phyloP scores from a whole-genome alignment of 1,284 basidiomycete genomes.

The Thecaphora thlaspeos region DNA sequence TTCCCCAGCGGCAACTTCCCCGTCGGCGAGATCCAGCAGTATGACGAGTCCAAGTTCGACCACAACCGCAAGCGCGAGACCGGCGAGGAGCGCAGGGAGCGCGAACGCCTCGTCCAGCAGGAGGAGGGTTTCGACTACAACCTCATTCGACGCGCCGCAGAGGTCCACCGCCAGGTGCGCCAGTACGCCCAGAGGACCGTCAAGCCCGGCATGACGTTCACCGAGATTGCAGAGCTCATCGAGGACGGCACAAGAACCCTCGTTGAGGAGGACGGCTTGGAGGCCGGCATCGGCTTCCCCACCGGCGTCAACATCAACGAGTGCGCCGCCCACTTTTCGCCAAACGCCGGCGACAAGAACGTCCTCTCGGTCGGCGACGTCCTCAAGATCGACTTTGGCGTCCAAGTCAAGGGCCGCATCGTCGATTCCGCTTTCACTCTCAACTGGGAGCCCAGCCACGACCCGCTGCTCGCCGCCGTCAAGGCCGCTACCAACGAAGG shows the following conservation, averaged over 20 bases:
- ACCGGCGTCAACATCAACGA: constrained; percentile 92
- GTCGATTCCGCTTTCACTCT: constrained; percentile 94
- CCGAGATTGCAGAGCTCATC: constrained; percentile 88
- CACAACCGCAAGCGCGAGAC: constrained; percentile 75
- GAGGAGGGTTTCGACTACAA: constrained; percentile 68
- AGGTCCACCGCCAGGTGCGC: constrained; percentile 89
- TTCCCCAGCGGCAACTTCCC: constrained; percentile 84
- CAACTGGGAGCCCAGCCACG: constrained; percentile 82
- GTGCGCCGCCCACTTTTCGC: constrained; percentile 94
- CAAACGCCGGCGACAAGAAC: constrained; percentile 90
- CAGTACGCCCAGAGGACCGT: constrained; percentile 76
- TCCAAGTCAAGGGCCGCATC: constrained; percentile 93
- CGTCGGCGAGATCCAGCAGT: constrained; percentile 86
- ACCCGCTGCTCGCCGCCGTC: constrained; percentile 85
- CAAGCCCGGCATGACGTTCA: constrained; percentile 90
- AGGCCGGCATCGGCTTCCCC: constrained; percentile 90
- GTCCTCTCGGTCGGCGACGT: constrained; percentile 83
- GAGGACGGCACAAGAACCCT: constrained; percentile 75
- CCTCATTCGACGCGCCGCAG: constrained; percentile 83
- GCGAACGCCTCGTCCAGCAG: constrained; percentile 65
- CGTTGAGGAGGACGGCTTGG: constrained; percentile 78
- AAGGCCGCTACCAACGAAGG: constrained; percentile 91
- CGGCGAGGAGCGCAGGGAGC: constrained; percentile 83
- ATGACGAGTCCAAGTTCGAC: constrained; percentile 63
- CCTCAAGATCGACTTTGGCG: constrained; percentile 94